Base-by-base conservation (phyloP, 2,329 filamentous ascomycete genomes). In the Cladosporium austrohemisphaericum region DNA sequence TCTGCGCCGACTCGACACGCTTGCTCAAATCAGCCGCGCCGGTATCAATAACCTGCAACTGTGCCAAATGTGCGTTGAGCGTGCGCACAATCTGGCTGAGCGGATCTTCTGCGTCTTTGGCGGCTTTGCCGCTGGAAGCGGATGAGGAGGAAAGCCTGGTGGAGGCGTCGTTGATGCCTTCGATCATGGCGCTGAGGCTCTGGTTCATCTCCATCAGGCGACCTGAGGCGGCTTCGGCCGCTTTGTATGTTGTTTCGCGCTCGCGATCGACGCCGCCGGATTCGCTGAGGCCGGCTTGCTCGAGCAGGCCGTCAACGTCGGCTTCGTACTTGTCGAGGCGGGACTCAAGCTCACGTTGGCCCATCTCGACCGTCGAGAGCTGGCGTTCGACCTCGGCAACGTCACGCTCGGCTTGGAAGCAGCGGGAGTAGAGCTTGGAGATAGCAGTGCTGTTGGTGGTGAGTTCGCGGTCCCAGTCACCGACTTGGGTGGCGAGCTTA, bases 401-500 rank as follows among this genome's bases (percentile, higher is more conserved):
- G 47, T 93, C 90, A 51, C 90, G 84, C 71, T 97, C 91, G 0
- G 93, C 93, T 63, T 97, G 92, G 57, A 92, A 91, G 0, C 93
- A 95, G 65, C 86, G 88, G 10, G 89, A 80, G 65, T 95, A 97
- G 3, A 98, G 76, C 68, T 92, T 90, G 68, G 92, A 88, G 53
- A 98, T 95, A 74, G 95, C 95, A 63, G 92, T 88, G 51, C 87
- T 88, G 63, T 98, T 98, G 59, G 94, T 88, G 3, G 97, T 90
- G 11, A 98, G 77, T 66, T 91, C 81, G 51, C 89, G 83, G 67
- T 98, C 93, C 94, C 94, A 98, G 36, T 80, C 78, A 10, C 90
- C 86, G 11, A 97, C 88, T 56, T 90, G 86, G 53, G 84, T 80
- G 4, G 94, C 92, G 67, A 97, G 90, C 26, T 85, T 80, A 65